phyloP scores from a whole-genome alignment of 768 basidiomycete genomes.

The Coprinopsis marcescibilis region DNA sequence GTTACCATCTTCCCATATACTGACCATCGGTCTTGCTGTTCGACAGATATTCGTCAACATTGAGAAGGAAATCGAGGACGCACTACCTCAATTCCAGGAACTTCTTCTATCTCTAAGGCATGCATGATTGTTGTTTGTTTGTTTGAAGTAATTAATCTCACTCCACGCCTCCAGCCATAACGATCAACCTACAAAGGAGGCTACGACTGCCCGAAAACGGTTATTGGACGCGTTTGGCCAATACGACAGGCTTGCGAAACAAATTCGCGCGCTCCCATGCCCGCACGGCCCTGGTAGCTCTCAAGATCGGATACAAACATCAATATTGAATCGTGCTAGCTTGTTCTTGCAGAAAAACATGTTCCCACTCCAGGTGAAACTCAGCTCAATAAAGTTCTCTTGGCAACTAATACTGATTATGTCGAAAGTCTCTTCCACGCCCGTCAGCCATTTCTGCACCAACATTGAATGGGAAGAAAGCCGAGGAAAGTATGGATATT shows the following conservation, averaged over 20 bases:
- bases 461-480: constrained; percentile 12
- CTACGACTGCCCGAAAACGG: constrained; percentile 66
- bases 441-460: constrained; percentile 29
- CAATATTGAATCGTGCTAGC: constrained; percentile 71
- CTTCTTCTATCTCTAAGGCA: constrained; percentile 34
- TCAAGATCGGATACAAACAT: constrained; percentile 79
- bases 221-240: constrained; percentile 81
- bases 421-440: constrained; percentile 41
- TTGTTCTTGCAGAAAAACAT: constrained; percentile 86
- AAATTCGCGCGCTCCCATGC: constrained; percentile 69
- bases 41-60: constrained; percentile 60
- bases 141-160: too few relatives aligned
- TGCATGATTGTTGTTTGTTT: neutral
- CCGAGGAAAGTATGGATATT: constrained; percentile 37
- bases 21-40: neutral
- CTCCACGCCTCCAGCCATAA: constrained; percentile 24
- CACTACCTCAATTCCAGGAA: constrained; percentile 86
- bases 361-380: constrained; percentile 71
- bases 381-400: too few relatives aligned
- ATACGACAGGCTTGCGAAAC: constrained; percentile 85
- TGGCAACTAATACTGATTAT: too few relatives aligned
- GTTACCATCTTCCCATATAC: neutral
- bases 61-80: constrained; percentile 87
- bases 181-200: constrained; percentile 60
- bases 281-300: constrained; percentile 57